A percentile compares a stretch with the other conserved stretches of the same genome.
These are phyloP conservation scores for Phialophora verrucosa DNA, from an alignment of 2,329 filamentous ascomycete species.

Conservation along the genomic window DNA sequence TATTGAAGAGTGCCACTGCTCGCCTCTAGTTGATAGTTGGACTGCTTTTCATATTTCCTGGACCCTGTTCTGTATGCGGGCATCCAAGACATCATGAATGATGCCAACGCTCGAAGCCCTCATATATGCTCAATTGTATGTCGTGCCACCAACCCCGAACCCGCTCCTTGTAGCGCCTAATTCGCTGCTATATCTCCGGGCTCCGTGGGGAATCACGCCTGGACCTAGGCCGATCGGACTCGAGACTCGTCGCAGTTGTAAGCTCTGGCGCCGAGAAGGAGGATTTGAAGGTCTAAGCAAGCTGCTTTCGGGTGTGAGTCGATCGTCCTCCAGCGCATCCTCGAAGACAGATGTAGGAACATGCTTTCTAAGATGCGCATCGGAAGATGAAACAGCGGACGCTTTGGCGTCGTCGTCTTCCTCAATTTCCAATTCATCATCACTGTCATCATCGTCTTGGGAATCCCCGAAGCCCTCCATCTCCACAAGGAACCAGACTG, in stretches of 20 bases:
- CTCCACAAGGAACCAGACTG: constrained; percentile 75
- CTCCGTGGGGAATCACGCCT: constrained; percentile 34
- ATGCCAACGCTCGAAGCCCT: neutral
- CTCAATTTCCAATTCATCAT: constrained; percentile 24
- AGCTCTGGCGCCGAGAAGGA: constrained; percentile 24
- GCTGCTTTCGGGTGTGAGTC: constrained; percentile 21
- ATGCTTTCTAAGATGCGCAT: constrained; percentile 21
- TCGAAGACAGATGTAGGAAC: constrained; percentile 5
- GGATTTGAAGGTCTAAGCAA: constrained; percentile 20
- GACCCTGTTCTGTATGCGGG: constrained; percentile 5
- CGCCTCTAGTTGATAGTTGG: neutral
- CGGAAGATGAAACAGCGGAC: constrained; percentile 14
- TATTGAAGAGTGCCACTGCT: constrained; percentile 4
- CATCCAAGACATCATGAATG: neutral
- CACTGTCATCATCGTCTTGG: constrained; percentile 41
- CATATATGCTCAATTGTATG: constrained; percentile 35
- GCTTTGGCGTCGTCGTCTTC: constrained; percentile 20
- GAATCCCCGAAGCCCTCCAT: constrained; percentile 67
- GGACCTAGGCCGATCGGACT: constrained; percentile 41
- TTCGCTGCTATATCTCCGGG: constrained; percentile 41
- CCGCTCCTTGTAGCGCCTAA: constrained; percentile 40
- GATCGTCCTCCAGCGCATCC: constrained; percentile 28
- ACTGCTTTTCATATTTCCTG: neutral
- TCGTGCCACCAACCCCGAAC: constrained; percentile 39
- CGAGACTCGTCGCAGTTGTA: constrained; percentile 33